Percentiles rank a stretch among this genome's conserved stretches.
Conservation (phyloP, 2,329 filamentous ascomycete genomes). For the Bipolaris bicolor region DNA sequence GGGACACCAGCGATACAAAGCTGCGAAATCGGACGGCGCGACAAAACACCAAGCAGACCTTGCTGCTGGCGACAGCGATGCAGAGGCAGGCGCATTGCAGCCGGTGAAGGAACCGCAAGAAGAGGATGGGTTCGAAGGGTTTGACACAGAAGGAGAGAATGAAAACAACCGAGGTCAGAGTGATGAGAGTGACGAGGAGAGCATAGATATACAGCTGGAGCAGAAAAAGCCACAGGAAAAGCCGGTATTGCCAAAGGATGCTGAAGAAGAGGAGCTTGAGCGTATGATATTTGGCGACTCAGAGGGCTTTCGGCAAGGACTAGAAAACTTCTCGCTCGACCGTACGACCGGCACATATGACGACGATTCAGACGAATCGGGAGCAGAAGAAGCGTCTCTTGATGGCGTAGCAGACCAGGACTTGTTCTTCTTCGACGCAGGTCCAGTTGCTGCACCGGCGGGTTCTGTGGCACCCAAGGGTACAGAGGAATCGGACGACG, state of each 20-base stretch:
- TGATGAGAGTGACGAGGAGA: constrained; percentile 28
- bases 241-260: constrained; percentile 68
- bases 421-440: constrained; percentile 83
- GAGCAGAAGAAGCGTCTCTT: constrained; percentile 56
- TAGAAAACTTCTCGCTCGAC: constrained; percentile 65
- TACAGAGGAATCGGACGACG: constrained; percentile 47
- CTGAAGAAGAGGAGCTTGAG: constrained; percentile 84
- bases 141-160: constrained; percentile 23
- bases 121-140: constrained; percentile 37
- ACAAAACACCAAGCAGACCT: constrained; percentile 24
- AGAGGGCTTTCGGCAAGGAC: constrained; percentile 76
- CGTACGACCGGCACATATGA: constrained; percentile 42
- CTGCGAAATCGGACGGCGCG: constrained; percentile 19
- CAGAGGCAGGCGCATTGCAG: constrained; percentile 33
- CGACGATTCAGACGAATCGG: constrained; percentile 51
- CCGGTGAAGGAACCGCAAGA: constrained; percentile 23
- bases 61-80: constrained; percentile 31
- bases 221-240: constrained; percentile 31
- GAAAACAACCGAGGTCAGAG: constrained; percentile 9
- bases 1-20: constrained; percentile 29
- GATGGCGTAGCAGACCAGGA: constrained; percentile 77
- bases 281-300: constrained; percentile 86
- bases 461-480: constrained; percentile 51
- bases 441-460: constrained; percentile 54
- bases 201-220: constrained; percentile 28